Evolutionary conservation across 192 early-diverging fungal genomes (phyloP).

Genomic region (Entomortierella beljakovae): DNA sequence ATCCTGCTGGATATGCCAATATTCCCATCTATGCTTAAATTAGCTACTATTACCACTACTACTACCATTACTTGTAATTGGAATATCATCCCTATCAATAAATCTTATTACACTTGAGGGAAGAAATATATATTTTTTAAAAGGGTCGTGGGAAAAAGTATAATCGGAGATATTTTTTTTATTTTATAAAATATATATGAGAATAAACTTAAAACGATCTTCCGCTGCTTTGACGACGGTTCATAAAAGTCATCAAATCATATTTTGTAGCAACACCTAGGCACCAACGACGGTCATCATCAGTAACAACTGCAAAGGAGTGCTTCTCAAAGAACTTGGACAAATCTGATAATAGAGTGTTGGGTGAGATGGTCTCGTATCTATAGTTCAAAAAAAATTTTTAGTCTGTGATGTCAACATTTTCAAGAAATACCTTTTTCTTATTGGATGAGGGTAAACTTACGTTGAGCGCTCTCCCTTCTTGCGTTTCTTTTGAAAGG

Average conservation of each 20-base stretch:
- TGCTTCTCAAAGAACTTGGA: constrained; percentile 87
- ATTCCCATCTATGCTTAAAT: constrained; percentile 61
- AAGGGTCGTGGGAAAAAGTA: no score
- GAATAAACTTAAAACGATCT: constrained; percentile 19
- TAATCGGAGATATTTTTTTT: no score
- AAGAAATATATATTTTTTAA: no score
- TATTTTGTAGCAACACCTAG: constrained; percentile 84
- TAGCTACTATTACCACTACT: no score
- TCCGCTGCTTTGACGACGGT: constrained; percentile 62
- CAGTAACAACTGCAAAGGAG: constrained; percentile 86
- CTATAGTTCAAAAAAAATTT: constrained; percentile 11
- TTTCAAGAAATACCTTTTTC: neutral
- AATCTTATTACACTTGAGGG: no score
- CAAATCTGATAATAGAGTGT: constrained; percentile 81
- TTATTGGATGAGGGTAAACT: constrained; percentile 1
- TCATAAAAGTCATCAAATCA: constrained; percentile 77
- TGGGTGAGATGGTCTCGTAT: constrained; percentile 85
- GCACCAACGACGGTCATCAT: constrained; percentile 81
- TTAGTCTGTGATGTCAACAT: neutral
- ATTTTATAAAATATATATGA: neutral
- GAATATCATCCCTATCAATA: no score
- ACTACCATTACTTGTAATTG: no score
- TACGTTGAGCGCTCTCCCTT: constrained; percentile 25
- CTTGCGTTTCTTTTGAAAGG: constrained; percentile 58
- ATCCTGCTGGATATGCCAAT: constrained; percentile 58